These are phyloP conservation scores for Ceratocystis cubensis DNA, from an alignment of 2,329 filamentous ascomycete genomes.

Conservation along the genomic window DNA sequence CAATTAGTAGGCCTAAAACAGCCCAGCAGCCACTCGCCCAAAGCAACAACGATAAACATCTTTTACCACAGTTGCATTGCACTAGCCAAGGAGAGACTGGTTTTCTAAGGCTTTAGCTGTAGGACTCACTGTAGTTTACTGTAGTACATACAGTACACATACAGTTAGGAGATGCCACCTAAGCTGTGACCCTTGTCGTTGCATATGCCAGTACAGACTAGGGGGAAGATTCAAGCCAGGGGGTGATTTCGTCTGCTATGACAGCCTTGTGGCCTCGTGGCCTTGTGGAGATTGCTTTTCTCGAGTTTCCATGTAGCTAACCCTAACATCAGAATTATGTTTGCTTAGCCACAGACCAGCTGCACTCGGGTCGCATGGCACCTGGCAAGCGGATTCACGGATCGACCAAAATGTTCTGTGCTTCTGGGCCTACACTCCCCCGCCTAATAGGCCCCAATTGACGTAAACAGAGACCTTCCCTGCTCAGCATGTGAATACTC, in stretches of 20 bases:
- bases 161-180: slow-evolving; percentile 13
- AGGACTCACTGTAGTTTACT: not conserved
- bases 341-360: not conserved
- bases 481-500: slow-evolving; percentile 4
- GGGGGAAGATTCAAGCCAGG: not conserved
- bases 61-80: too few species aligned
- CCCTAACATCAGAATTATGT: not conserved
- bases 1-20: too few species aligned
- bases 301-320: not conserved
- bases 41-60: too few species aligned
- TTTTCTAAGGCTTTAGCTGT: too few species aligned
- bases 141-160: not conserved
- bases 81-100: too few species aligned
- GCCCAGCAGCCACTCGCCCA: too few species aligned
- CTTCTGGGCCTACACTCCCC: not conserved
- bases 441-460: not conserved
- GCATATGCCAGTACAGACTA: not conserved
- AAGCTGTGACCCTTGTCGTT: slow-evolving; percentile 8
- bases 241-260: not conserved
- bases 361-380: not conserved
- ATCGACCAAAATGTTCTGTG: not conserved
- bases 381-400: not conserved
- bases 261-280: not conserved
- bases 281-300: too few species aligned
- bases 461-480: not conserved